Evolutionary conservation across 495 filamentous ascomycete species (phyloP).

Genomic region (Cercophora samala): DNA sequence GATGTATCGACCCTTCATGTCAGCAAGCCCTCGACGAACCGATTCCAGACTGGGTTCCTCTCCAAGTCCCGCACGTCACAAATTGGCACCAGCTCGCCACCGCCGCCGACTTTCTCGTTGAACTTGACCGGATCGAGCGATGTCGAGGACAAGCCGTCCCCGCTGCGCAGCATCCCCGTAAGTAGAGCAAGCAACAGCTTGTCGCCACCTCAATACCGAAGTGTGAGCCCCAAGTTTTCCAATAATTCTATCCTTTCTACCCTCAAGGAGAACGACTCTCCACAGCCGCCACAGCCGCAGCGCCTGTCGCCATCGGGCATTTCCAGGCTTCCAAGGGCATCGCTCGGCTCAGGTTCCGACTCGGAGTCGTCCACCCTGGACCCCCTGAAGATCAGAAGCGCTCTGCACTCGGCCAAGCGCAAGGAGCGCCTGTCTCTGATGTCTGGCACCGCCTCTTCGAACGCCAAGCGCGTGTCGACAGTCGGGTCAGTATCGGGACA

Average conservation of each 20-base stretch:
- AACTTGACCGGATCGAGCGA: constrained; percentile 60
- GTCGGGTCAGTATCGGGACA: constrained; percentile 24
- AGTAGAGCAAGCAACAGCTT: constrained; percentile 39
- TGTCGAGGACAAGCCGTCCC: constrained; percentile 62
- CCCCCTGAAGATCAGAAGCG: constrained; percentile 44
- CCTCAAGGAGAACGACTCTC: constrained; percentile 43
- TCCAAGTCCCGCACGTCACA: constrained; percentile 53
- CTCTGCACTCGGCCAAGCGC: constrained; percentile 45
- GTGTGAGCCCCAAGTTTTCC: constrained; percentile 28
- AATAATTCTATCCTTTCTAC: constrained; percentile 16
- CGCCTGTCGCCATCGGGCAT: constrained; percentile 16
- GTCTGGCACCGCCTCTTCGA: constrained; percentile 23
- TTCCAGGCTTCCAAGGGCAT: constrained; percentile 14
- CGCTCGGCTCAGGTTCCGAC: constrained; percentile 37
- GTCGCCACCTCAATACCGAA: constrained; percentile 32
- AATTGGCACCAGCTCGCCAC: constrained; percentile 56
- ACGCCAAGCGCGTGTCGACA: constrained; percentile 39
- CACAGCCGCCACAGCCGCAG: constrained; percentile 4
- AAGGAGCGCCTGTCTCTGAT: constrained; percentile 40
- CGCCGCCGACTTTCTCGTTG: constrained; percentile 60
- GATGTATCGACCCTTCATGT: constrained; percentile 39
- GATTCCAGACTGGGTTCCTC: constrained; percentile 90
- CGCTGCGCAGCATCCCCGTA: constrained; percentile 42
- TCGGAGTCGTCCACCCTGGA: constrained; percentile 45
- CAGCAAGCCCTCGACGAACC: constrained; percentile 58